Conservation (phyloP, 2,329 filamentous ascomycete species). For the Botrytis porri region DNA sequence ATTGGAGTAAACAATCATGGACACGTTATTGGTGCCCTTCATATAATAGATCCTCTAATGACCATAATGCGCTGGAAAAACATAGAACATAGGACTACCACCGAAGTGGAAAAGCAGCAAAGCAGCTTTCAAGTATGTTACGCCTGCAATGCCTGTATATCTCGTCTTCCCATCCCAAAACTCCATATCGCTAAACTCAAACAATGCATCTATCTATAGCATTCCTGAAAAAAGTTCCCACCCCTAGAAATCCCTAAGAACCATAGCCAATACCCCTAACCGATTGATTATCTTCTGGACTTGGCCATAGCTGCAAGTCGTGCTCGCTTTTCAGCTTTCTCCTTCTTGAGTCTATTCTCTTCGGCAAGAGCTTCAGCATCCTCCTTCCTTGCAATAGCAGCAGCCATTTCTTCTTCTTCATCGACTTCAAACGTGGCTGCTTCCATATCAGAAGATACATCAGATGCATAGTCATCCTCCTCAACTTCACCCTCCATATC, state of each 20-base stretch:
- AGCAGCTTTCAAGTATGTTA: constrained; percentile 9
- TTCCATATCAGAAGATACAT: constrained; percentile 74
- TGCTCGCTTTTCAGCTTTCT: constrained; percentile 53
- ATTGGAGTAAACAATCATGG: constrained; percentile 7
- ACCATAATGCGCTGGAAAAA: constrained; percentile 6
- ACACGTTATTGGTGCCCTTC: background rate
- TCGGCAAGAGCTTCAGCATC: constrained; percentile 63
- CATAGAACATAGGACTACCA: background rate
- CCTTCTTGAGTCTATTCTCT: constrained; percentile 58
- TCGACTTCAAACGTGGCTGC: constrained; percentile 72
- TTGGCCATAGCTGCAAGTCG: constrained; percentile 37
- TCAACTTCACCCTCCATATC: constrained; percentile 37
- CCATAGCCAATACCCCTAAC: background rate
- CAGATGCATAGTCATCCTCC: constrained; percentile 60
- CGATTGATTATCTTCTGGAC: constrained; percentile 16
- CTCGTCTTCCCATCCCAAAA: constrained; percentile 12
- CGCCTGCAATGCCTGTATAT: constrained; percentile 21
- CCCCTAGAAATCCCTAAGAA: constrained; percentile 10
- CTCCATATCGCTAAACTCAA: constrained; percentile 21
- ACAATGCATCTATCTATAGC: constrained; percentile 16
- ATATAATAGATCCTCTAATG: constrained; percentile 4
- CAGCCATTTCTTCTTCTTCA: constrained; percentile 63
- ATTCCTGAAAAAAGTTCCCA: constrained; percentile 6
- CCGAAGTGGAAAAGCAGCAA: background rate
- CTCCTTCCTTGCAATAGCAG: constrained; percentile 61